Conservation (phyloP, 2,329 filamentous ascomycete species). For the Talaromyces sp. region DNA sequence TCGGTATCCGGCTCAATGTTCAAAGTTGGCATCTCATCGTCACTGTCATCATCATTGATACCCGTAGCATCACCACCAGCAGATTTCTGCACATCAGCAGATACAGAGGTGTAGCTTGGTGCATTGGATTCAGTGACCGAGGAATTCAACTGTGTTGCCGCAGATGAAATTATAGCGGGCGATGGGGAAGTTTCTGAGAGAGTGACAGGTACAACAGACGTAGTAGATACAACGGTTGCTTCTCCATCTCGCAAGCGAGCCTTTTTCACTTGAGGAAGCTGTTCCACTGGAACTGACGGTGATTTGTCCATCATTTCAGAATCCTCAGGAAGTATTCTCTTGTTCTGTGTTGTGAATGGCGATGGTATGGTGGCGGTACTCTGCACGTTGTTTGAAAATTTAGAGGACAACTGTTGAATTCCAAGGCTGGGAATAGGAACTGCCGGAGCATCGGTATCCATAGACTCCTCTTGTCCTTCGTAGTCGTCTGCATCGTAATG, state of each 20-base stretch:
- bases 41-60: conserved; percentile 42
- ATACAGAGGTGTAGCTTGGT: background rate
- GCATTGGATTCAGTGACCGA: background rate
- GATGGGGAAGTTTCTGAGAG: conserved; percentile 22
- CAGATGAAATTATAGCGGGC: conserved; percentile 12
- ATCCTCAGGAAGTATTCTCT: conserved; percentile 11
- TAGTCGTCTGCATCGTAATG: conserved; percentile 34
- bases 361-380: background rate
- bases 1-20: conserved; percentile 48
- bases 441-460: background rate
- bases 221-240: background rate
- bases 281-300: background rate
- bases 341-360: conserved; percentile 19
- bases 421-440: background rate
- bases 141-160: conserved; percentile 14
- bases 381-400: background rate
- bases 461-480: conserved; percentile 21
- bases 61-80: background rate
- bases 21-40: conserved; percentile 50
- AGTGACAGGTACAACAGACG: conserved; percentile 20
- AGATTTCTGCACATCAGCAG: background rate
- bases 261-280: conserved; percentile 29
- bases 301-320: background rate
- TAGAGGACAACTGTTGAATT: conserved; percentile 1
- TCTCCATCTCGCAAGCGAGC: conserved; percentile 29